Base-by-base conservation (phyloP, 1,139 yeast species). In the Suzukiozyma palmioleophila region DNA sequence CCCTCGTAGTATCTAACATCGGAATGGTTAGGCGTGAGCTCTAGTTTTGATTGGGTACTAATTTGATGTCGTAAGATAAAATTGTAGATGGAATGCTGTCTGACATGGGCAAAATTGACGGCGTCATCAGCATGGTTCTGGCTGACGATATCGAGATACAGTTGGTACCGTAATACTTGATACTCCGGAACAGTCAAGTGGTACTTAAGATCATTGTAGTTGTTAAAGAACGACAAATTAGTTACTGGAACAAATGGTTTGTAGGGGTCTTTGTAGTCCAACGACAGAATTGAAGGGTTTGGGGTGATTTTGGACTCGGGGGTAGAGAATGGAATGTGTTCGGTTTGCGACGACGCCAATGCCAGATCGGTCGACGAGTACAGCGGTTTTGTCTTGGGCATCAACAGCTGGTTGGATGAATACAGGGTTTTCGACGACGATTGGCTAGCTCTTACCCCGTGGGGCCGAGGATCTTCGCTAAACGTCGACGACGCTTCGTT, bases 61-160 rank as follows among this genome's bases (percentile, higher is more conserved):
- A 43, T 43, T 32, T 54, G 49, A 38, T 60, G 64, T 29, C 64
- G 50, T 3, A 51, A 45, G 13, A 68, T 52, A 36, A 69, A 69
- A 41, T 67, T 69, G 8, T 56, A 47, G 21, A 70, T 52, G 3
- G 72, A 66, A 38, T 66, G 68, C 37, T 59, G 58, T 24, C 77
- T 48, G n/a, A 66, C 59, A 29, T 51, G 59, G 13, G 73, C 70
- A 52, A 69, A 69, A 43, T 61, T 67, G n/a, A 68, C 55, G 0
- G 75, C 69, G 46, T 70, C 76, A 36, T 58, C 57, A 15, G 51
- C 48, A 39, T 64, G 73, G 40, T 64, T 66, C 10, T 58, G 66
- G 18, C 57, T 45, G 22, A 69, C 40, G 18, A 63, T 53, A 25
- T 63, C 66, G 12, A 69, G 54, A 44, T 64, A 70, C 37, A 56